Evolutionary conservation across 352 stramenopile species (phyloP), one percentile per base, ranked within the genome.

Genomic region (Pythium phragmiticola): DNA sequence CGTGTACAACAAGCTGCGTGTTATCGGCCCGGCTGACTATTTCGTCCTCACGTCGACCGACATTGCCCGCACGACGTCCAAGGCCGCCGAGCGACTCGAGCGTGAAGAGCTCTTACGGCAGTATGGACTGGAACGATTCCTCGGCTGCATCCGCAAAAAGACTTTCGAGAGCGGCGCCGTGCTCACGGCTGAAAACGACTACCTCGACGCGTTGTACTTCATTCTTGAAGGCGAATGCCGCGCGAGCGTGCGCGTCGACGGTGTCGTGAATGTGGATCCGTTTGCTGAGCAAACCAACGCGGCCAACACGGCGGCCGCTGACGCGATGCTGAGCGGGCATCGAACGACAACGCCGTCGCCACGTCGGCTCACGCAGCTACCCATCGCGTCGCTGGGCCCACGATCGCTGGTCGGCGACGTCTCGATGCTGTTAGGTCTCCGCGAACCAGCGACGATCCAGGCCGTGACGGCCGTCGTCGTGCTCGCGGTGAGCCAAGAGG

Each of bases 191-290:
- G 66, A 73, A 42, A 60, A 68, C 23, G 54, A 66, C 23, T 30
- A 30, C 14, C 36, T 68, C 3, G 7, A 26, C 8, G 19, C 42
- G 11, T 23, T 73, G 34, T 73, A 68, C 50, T 66, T 73, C 33
- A 63, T 73, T 4, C 50, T 73, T 17, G 60, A 73, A 50, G 66
- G 66, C 42, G 66, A 73, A 39, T 73, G 66, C 42, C 59, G 66
- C 23, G 66, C 66, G 5, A 73, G 33, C 21, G 60, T 73, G 4
- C 56, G 48, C 19, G 66, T 73, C 4, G 65, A 64, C 21, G 33
- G 57, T 48, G 39, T 53, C 2, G 54, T 46, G 3, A 60, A 73
- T 1, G 39, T 37, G 4, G 55, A 68, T 62, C 41, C 55, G n/a
- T 59, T 62, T 33, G 66, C 57, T 4, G 65, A 71, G 19, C 60